Evolutionary conservation across 176 grass and related monocot genomes (phyloP).

Genomic region (Bothriochloa decipiens): DNA sequence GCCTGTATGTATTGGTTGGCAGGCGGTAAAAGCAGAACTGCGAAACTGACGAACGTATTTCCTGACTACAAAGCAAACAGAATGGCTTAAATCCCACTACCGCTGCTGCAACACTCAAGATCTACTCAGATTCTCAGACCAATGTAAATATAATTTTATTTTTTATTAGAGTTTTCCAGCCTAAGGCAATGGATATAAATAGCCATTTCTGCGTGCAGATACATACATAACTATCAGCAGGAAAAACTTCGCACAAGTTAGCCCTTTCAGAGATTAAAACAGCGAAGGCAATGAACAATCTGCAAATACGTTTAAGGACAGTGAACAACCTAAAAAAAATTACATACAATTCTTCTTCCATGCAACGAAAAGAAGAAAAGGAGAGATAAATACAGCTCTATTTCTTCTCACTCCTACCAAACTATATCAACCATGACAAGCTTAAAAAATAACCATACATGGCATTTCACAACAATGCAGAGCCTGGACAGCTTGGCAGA

Average conservation of each 20-base stretch:
- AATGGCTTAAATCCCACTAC: too few relatives aligned
- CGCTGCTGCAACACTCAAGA: too few relatives aligned
- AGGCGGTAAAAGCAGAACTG: too few relatives aligned
- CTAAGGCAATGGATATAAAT: background rate
- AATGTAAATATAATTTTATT: too few relatives aligned
- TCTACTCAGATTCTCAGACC: too few relatives aligned
- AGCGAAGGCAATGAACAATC: background rate
- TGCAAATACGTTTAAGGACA: slow-evolving; percentile 19
- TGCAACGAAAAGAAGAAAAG: slow-evolving; percentile 43
- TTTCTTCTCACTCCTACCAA: slow-evolving; percentile 50
- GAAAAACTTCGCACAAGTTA: background rate
- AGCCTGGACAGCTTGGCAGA: slow-evolving; percentile 50
- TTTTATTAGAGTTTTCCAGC: background rate
- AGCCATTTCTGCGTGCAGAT: background rate
- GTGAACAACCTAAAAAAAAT: slow-evolving; percentile 16
- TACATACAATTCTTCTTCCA: slow-evolving; percentile 54
- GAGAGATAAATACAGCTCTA: slow-evolving; percentile 43
- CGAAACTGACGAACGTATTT: too few relatives aligned
- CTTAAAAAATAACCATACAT: slow-evolving; percentile 57
- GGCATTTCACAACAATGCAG: slow-evolving; percentile 46
- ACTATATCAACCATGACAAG: slow-evolving; percentile 59
- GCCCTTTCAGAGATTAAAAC: slow-evolving; percentile 25
- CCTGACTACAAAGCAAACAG: too few relatives aligned
- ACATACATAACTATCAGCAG: background rate
- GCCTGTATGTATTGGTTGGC: too few relatives aligned